A percentile compares a stretch with the other conserved stretches of the same genome.
phyloP scores from a whole-genome alignment of 2,329 filamentous ascomycete genomes.

The Alternaria viburni region DNA sequence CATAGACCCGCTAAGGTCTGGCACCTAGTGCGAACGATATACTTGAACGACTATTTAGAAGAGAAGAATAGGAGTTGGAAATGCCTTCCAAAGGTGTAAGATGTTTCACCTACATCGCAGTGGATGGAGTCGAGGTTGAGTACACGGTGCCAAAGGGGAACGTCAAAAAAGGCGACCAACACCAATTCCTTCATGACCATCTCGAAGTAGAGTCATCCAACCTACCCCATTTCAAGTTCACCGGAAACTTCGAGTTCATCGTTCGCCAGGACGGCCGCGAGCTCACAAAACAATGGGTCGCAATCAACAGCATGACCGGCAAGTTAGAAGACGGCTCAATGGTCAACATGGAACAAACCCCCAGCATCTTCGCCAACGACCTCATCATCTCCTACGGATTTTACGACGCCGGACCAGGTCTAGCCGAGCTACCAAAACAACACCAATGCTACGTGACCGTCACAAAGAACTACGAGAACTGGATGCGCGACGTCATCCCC shows the following conservation, averaged over 20 bases:
- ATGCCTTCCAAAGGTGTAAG: conserved; percentile 47
- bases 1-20: background rate
- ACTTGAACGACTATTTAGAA: background rate
- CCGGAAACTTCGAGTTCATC: conserved; percentile 54
- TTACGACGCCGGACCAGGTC: conserved; percentile 57
- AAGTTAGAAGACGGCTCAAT: conserved; percentile 50
- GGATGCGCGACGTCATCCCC: conserved; percentile 55
- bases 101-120: conserved; percentile 44
- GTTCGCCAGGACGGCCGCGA: conserved; percentile 48
- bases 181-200: conserved; percentile 49
- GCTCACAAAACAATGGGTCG: conserved; percentile 53
- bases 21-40: background rate
- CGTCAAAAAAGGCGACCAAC: conserved; percentile 40
- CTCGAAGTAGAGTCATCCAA: conserved; percentile 56
- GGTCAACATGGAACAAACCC: conserved; percentile 41
- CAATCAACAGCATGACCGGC: conserved; percentile 57
- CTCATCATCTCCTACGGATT: conserved; percentile 56
- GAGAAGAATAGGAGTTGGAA: background rate
- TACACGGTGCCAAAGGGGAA: conserved; percentile 52
- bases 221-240: conserved; percentile 54
- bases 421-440: conserved; percentile 51
- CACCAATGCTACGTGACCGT: conserved; percentile 56
- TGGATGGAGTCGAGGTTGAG: conserved; percentile 52
- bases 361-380: conserved; percentile 40
- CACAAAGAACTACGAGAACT: conserved; percentile 51